These are phyloP conservation scores for Hortiboletus rubellus DNA, from an alignment of 1,284 basidiomycete genomes.

Conservation along the genomic window DNA sequence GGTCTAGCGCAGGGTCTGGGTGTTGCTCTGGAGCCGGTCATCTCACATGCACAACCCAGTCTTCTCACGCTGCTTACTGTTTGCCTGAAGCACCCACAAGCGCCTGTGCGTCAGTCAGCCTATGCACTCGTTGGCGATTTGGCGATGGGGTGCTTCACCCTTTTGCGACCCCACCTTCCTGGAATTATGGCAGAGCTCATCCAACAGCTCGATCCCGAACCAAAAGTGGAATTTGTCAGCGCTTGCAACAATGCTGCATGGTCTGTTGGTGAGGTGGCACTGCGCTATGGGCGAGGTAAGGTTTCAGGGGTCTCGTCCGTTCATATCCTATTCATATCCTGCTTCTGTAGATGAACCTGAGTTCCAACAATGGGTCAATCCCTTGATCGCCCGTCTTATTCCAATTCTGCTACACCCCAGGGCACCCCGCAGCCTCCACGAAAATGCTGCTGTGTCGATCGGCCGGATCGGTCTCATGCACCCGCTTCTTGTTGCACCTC, in stretches of 20 bases:
- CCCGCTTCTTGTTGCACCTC: slow-evolving; percentile 85
- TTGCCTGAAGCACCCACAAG: slow-evolving; percentile 92
- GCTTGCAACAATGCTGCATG: slow-evolving; percentile 99
- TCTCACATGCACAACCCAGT: slow-evolving; percentile 68
- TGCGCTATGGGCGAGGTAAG: slow-evolving; percentile 79
- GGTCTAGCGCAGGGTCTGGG: slow-evolving; percentile 95
- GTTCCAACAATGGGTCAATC: slow-evolving; percentile 87
- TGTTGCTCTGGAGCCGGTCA: slow-evolving; percentile 70
- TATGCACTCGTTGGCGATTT: slow-evolving; percentile 97
- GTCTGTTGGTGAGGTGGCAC: slow-evolving; percentile 96
- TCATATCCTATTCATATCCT: slow-evolving; percentile 1
- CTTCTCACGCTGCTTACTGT: slow-evolving; percentile 78
- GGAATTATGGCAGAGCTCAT: slow-evolving; percentile 91
- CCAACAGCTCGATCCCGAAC: slow-evolving; percentile 87
- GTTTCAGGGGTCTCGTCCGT: slow-evolving; percentile 5
- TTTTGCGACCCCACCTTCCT: slow-evolving; percentile 84
- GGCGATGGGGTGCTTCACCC: slow-evolving; percentile 91
- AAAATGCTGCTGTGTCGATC: slow-evolving; percentile 99
- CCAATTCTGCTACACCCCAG: slow-evolving; percentile 92
- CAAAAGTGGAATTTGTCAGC: slow-evolving; percentile 89
- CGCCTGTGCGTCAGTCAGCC: slow-evolving; percentile 93
- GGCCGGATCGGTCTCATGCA: slow-evolving; percentile 95
- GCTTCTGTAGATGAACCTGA: slow-evolving; percentile 63
- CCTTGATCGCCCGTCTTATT: slow-evolving; percentile 85
- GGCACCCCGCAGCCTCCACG: slow-evolving; percentile 90